Percentiles rank a stretch among this genome's conserved stretches.
Evolutionary conservation across 768 basidiomycete genomes (phyloP).

Genomic region (Heimioporus sp.): DNA sequence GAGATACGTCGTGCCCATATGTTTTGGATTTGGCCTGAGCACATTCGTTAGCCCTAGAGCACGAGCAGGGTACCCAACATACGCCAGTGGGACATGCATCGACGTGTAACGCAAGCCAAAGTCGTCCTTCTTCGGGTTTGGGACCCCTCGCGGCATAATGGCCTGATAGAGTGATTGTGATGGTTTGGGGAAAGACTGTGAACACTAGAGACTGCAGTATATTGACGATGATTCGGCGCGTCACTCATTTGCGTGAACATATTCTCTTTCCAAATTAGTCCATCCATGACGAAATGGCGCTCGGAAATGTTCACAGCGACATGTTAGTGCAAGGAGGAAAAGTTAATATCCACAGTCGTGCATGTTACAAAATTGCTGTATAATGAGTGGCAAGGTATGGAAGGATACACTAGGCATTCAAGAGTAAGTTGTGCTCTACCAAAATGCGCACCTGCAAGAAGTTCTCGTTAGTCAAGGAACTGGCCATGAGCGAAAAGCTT

Average conservation of each 20-base stretch:
- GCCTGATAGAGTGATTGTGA: neutral
- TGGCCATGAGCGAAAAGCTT: neutral
- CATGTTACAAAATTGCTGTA: conserved; percentile 24
- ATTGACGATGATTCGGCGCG: no score
- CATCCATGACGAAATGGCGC: neutral
- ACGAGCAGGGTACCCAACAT: conserved; percentile 22
- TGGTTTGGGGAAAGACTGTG: neutral
- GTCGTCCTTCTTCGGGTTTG: conserved; percentile 79
- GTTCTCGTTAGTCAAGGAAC: neutral
- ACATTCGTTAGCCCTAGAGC: conserved; percentile 11
- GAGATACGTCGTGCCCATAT: conserved; percentile 73
- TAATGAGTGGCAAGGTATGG: conserved; percentile 13
- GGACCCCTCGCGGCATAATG: conserved; percentile 77
- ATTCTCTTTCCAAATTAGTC: conserved; percentile 13
- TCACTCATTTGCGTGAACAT: no score
- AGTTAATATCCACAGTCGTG: conserved; percentile 5
- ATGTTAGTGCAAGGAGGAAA: neutral
- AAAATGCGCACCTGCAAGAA: conserved; percentile 65
- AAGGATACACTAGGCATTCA: conserved; percentile 1
- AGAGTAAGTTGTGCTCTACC: conserved; percentile 41
- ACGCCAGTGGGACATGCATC: conserved; percentile 80
- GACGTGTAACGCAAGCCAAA: conserved; percentile 78
- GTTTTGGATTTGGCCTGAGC: conserved; percentile 73
- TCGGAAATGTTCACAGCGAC: no score
- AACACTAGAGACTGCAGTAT: neutral